A percentile compares a stretch with the other conserved stretches of the same genome.
Conservation (phyloP, 495 filamentous ascomycete genomes). For the Acidiella bohemica region DNA sequence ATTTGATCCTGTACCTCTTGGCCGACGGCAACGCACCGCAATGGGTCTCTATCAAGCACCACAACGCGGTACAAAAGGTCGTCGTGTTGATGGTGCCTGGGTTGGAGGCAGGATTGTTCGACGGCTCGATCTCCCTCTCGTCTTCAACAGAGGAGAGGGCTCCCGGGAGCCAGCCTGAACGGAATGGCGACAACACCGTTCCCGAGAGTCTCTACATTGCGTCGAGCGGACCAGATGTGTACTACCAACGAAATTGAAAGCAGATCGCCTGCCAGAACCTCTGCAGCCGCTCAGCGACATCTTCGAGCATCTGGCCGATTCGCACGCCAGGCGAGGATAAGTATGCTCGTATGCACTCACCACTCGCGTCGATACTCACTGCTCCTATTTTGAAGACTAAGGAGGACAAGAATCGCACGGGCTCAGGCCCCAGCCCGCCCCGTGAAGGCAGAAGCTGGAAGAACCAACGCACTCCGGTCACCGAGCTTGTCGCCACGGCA, state of each 20-base stretch:
- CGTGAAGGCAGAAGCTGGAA: constrained; percentile 46
- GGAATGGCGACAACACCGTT: too few relatives aligned
- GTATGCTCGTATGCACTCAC: constrained; percentile 66
- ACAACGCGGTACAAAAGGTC: constrained; percentile 61
- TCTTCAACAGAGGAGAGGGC: constrained; percentile 2
- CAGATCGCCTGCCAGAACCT: constrained; percentile 44
- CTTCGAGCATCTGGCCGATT: constrained; percentile 78
- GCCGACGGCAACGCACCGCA: constrained; percentile 72
- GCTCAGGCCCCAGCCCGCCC: constrained; percentile 41
- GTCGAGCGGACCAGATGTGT: too few relatives aligned
- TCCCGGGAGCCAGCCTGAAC: too few relatives aligned
- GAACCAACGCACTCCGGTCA: constrained; percentile 62
- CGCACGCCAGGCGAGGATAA: constrained; percentile 73
- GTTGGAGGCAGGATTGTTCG: constrained; percentile 79
- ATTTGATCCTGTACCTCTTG: constrained; percentile 73
- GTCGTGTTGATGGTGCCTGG: constrained; percentile 93
- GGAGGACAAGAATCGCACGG: constrained; percentile 35
- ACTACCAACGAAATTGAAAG: too few relatives aligned
- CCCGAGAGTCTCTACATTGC: too few relatives aligned
- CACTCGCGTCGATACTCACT: constrained; percentile 63
- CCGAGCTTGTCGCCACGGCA: constrained; percentile 53
- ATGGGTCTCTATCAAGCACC: constrained; percentile 72
- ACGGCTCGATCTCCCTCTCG: constrained; percentile 39
- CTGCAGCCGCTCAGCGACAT: constrained; percentile 64
- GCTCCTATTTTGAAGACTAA: constrained; percentile 44